Evolutionary conservation across 1,139 yeast genomes (phyloP).

Genomic region (Nakaseomyces uthaithaninus): DNA sequence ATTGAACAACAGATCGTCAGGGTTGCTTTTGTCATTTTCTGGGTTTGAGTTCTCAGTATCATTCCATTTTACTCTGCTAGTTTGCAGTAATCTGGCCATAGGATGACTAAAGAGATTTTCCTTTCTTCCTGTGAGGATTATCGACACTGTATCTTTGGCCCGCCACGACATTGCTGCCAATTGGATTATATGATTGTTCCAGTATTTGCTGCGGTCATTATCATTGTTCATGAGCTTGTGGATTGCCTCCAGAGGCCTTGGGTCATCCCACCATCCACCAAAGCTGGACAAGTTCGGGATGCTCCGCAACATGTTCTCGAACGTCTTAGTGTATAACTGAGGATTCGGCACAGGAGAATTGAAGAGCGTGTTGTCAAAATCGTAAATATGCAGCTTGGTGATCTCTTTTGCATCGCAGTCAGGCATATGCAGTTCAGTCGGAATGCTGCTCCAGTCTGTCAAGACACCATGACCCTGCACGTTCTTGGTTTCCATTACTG

Average conservation of each 20-base stretch:
- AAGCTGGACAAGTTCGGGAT: constrained; percentile 20
- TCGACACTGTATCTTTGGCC: constrained; percentile 32
- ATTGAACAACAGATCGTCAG: constrained; percentile 31
- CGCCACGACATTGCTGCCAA: constrained; percentile 31
- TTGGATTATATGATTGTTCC: constrained; percentile 38
- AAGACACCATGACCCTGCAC: constrained; percentile 8
- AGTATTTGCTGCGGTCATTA: constrained; percentile 22
- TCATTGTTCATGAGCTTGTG: not conserved
- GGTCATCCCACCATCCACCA: constrained; percentile 43
- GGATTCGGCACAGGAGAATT: constrained; percentile 40
- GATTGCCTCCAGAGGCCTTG: constrained; percentile 26
- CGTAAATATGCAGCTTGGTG: constrained; percentile 37
- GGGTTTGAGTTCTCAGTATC: not conserved
- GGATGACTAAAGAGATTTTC: constrained; percentile 27
- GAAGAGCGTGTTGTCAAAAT: constrained; percentile 43
- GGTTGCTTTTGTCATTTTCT: not conserved
- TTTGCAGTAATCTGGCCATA: constrained; percentile 23
- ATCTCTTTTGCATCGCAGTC: constrained; percentile 12
- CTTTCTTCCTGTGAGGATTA: constrained; percentile 39
- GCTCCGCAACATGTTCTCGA: constrained; percentile 19
- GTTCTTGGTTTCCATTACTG: not conserved
- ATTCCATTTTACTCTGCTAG: constrained; percentile 9
- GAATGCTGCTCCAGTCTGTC: constrained; percentile 25
- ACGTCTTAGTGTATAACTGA: constrained; percentile 29
- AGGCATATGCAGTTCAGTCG: constrained; percentile 16